These are phyloP conservation scores for Globisporangium paroecandrum DNA, from an alignment of 352 stramenopile genomes.

Conservation along the genomic window DNA sequence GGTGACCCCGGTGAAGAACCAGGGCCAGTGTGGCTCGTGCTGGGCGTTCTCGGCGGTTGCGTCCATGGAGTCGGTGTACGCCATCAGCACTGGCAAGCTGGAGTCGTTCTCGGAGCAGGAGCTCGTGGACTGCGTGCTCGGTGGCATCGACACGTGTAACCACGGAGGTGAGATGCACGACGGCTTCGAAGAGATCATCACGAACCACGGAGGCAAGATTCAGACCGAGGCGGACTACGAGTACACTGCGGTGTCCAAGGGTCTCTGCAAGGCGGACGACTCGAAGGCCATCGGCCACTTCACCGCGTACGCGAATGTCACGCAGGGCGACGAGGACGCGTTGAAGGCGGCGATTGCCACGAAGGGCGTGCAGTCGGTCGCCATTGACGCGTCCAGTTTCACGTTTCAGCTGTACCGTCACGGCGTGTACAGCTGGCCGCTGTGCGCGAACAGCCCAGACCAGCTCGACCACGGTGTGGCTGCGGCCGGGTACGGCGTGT, in stretches of 20 bases:
- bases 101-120: slow-evolving; percentile 49
- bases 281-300: slow-evolving; percentile 35
- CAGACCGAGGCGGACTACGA: slow-evolving; percentile 30
- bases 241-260: slow-evolving; percentile 36
- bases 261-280: slow-evolving; percentile 33
- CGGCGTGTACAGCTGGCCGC: slow-evolving; percentile 56
- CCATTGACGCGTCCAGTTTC: slow-evolving; percentile 82
- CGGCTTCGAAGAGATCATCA: slow-evolving; percentile 38
- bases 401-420: slow-evolving; percentile 79
- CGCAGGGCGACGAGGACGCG: slow-evolving; percentile 64
- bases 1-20: slow-evolving; percentile 92
- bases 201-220: slow-evolving; percentile 40
- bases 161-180: slow-evolving; percentile 40
- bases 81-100: slow-evolving; percentile 40
- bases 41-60: slow-evolving; percentile 91
- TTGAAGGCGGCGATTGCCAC: slow-evolving; percentile 86
- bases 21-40: slow-evolving; percentile 94
- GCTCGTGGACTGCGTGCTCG: slow-evolving; percentile 40
- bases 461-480: slow-evolving; percentile 94
- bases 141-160: slow-evolving; percentile 35
- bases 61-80: slow-evolving; percentile 29
- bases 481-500: slow-evolving; percentile 90
- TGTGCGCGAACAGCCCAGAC: slow-evolving; percentile 33
- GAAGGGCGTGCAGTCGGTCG: slow-evolving; percentile 81
- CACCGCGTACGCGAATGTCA: slow-evolving; percentile 69